Conservation (phyloP, 371 early-diverging fungal genomes). For the Mucor mucedo region DNA sequence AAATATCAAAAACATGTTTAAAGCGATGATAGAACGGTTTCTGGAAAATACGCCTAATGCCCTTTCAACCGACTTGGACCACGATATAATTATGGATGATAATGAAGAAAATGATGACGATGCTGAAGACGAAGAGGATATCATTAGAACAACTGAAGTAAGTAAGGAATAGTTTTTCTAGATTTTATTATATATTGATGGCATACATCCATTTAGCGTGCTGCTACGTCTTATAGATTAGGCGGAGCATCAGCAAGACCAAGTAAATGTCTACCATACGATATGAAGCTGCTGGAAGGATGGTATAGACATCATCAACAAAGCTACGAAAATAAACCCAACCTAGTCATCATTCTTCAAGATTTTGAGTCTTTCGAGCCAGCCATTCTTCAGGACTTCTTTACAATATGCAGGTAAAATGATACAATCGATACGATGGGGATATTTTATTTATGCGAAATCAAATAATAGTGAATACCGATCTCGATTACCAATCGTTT, state of each 20-base stretch:
- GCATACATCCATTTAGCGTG: neutral
- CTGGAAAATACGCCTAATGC: slow-evolving; percentile 21
- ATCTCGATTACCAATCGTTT: slow-evolving; percentile 72
- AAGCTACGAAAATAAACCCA: slow-evolving; percentile 28
- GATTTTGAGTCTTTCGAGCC: slow-evolving; percentile 89
- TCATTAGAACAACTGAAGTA: slow-evolving; percentile 16
- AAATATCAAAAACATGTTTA: slow-evolving; percentile 60
- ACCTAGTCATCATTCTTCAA: slow-evolving; percentile 78
- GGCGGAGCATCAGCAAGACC: slow-evolving; percentile 13
- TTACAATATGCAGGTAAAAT: slow-evolving; percentile 72
- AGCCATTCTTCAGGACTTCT: slow-evolving; percentile 72
- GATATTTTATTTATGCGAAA: no score
- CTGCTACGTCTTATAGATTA: neutral
- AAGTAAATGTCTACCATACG: slow-evolving; percentile 48
- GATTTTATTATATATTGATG: neutral
- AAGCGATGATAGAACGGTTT: slow-evolving; percentile 67
- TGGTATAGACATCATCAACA: slow-evolving; percentile 61
- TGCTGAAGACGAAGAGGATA: slow-evolving; percentile 28
- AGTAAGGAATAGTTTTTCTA: neutral
- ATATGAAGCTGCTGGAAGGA: slow-evolving; percentile 65
- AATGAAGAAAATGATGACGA: slow-evolving; percentile 36
- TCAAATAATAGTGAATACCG: slow-evolving; percentile 63
- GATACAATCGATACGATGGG: neutral
- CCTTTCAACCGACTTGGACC: slow-evolving; percentile 14
- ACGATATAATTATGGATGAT: slow-evolving; percentile 30